Percentiles rank a stretch among this genome's conserved stretches.
Conservation (phyloP, 2,329 filamentous ascomycete genomes). For the Teratosphaeriaceae sp. region DNA sequence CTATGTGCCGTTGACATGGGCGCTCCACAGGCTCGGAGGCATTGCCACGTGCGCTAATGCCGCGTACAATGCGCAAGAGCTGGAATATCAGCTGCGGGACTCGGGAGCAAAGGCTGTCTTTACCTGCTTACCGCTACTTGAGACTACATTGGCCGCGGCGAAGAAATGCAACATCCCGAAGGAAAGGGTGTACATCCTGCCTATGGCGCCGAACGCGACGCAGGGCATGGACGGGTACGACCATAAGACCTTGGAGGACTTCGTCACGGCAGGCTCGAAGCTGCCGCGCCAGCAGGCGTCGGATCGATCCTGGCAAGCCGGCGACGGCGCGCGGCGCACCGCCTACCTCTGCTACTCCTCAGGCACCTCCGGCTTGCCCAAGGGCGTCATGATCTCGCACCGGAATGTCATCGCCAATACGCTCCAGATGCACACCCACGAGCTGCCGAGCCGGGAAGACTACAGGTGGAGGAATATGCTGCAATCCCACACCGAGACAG, state of each 20-base stretch:
- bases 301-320: conserved; percentile 53
- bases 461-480: conserved; percentile 11
- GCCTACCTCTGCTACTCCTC: conserved; percentile 76
- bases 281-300: conserved; percentile 45
- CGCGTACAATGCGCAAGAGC: conserved; percentile 61
- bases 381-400: conserved; percentile 74
- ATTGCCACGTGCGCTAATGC: conserved; percentile 70
- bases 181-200: conserved; percentile 61
- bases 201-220: conserved; percentile 52
- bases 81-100: conserved; percentile 65
- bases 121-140: conserved; percentile 61
- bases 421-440: conserved; percentile 53
- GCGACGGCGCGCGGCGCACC: conserved; percentile 60
- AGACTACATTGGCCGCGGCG: conserved; percentile 58
- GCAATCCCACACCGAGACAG: conserved; percentile 43
- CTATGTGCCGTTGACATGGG: conserved; percentile 65
- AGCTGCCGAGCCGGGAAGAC: conserved; percentile 37
- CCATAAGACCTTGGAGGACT: conserved; percentile 59
- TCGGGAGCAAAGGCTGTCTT: conserved; percentile 64
- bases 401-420: conserved; percentile 72
- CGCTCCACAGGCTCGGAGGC: conserved; percentile 67
- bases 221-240: conserved; percentile 42
- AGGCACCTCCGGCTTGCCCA: conserved; percentile 69
- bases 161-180: conserved; percentile 56
- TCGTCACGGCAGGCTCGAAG: conserved; percentile 55